Conservation (phyloP, 192 early-diverging fungal species). For the Backusella australiensis region DNA sequence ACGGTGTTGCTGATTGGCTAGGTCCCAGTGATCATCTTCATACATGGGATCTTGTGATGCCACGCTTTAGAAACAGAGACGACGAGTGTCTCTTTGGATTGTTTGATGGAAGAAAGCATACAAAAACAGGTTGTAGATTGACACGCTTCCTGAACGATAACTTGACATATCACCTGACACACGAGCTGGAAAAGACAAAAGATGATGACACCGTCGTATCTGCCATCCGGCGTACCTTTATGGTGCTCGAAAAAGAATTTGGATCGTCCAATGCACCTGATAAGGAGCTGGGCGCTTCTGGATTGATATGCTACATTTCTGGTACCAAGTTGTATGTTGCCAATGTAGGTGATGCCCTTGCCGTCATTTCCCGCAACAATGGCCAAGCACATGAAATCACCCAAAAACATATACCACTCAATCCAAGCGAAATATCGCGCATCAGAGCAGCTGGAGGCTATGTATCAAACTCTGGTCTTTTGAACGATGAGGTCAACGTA, state of each 20-base stretch:
- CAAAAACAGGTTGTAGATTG: conserved; percentile 46
- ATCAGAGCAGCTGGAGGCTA: conserved; percentile 80
- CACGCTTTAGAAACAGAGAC: conserved; percentile 76
- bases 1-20: conserved; percentile 84
- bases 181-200: conserved; percentile 73
- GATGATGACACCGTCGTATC: conserved; percentile 55
- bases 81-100: conserved; percentile 89
- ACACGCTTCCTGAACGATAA: conserved; percentile 70
- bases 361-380: conserved; percentile 66
- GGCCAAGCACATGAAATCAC: conserved; percentile 67
- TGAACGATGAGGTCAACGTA: conserved; percentile 74
- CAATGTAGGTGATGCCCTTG: conserved; percentile 82
- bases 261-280: conserved; percentile 32
- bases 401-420: conserved; percentile 69
- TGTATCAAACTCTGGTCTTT: conserved; percentile 68
- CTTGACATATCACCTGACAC: conserved; percentile 63
- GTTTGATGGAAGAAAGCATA: conserved; percentile 69
- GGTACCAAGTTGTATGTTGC: conserved; percentile 77
- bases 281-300: conserved; percentile 61
- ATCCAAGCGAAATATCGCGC: conserved; percentile 66
- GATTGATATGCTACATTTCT: conserved; percentile 77
- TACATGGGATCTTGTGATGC: conserved; percentile 86
- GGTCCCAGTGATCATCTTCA: conserved; percentile 67
- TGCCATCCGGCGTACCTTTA: conserved; percentile 80
- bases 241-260: conserved; percentile 78